Evolutionary conservation across 1,284 basidiomycete species (phyloP), one percentile per base, ranked within the genome.

Genomic region (Somion occarium): DNA sequence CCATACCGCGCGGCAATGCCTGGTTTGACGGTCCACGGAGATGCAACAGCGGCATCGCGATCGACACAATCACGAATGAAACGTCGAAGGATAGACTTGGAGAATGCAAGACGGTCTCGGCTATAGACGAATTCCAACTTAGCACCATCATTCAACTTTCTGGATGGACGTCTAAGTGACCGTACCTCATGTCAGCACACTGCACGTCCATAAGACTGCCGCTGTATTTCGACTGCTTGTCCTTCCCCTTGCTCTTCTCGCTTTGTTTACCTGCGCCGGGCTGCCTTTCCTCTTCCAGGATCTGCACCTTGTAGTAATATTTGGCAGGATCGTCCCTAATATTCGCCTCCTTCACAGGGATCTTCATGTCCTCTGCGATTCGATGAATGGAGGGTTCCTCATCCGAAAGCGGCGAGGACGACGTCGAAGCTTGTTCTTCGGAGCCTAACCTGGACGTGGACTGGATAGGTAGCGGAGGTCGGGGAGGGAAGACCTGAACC

Each of bases 41-140:
- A 91, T 27, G 91, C 93, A 37, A 96, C 87, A 18, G 91, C 88
- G 12, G 93, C 79, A 55, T 96, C 93, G 45, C 96, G 85, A 59
- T 89, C 83, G 2, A 98, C 86, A 63, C 92, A 95, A 64, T 98
- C 96, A 55, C 92, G 88, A 48, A 99, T 88, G 70, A 96, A 98
- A 37, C 94, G 89, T 57, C 94, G 91, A 25, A 99, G 79, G 60
- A 98, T 96, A 13, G 94, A 93, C 67, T 98, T 97, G 41, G 93
- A 96, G 71, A 98, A 98, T 19, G 91, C 86, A 30, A 95, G 79
- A 52, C 95, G 90, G 67, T 99, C 96, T 55, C 96, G 92, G 64
- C 91, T 95, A 59, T 49, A 54, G 38, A 46, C 37, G 18, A 18
- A 34, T 23, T 20, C 34, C 23, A 18, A 49, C n/a, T 34, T 13